phyloP scores from a whole-genome alignment of 2,329 filamentous ascomycete genomes.

The Xylariales sp. region DNA sequence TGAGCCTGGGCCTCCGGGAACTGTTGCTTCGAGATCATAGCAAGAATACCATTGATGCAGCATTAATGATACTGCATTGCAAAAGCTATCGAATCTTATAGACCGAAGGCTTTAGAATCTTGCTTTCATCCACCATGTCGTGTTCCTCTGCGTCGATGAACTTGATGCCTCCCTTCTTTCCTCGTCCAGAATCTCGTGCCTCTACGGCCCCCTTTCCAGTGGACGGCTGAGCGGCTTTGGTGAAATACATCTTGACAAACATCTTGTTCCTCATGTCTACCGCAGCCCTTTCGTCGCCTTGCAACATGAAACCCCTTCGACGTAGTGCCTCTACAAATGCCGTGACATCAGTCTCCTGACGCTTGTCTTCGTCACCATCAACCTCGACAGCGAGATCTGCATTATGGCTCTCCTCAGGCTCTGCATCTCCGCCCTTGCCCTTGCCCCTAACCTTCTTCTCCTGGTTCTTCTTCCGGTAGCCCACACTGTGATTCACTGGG shows the following conservation, averaged over 20 bases:
- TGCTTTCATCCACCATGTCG: conserved; percentile 71
- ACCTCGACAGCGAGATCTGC: conserved; percentile 75
- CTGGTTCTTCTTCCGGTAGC: conserved; percentile 68
- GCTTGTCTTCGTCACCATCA: conserved; percentile 72
- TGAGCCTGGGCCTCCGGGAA: not conserved
- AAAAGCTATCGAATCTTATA: conserved; percentile 82
- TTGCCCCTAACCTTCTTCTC: conserved; percentile 54
- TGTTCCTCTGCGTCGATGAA: conserved; percentile 71
- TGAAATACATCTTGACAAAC: conserved; percentile 97
- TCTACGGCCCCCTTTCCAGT: conserved; percentile 77
- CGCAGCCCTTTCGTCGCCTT: conserved; percentile 67
- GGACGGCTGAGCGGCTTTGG: conserved; percentile 80
- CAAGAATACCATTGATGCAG: not conserved
- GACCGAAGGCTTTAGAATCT: conserved; percentile 89
- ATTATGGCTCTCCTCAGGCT: conserved; percentile 62
- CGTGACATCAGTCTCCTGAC: conserved; percentile 84
- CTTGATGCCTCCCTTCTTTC: conserved; percentile 58
- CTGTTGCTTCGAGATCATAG: conserved; percentile 1
- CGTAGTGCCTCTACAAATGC: conserved; percentile 87
- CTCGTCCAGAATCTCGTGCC: conserved; percentile 37
- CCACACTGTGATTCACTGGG: conserved; percentile 76
- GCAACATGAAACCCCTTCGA: conserved; percentile 86
- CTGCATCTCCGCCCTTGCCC: conserved; percentile 61
- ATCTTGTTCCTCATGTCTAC: conserved; percentile 93
- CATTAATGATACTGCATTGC: not conserved